Evolutionary conservation across 352 stramenopile genomes (phyloP), one percentile per base, ranked within the genome.

Genomic region (Phytopythium aichiense): DNA sequence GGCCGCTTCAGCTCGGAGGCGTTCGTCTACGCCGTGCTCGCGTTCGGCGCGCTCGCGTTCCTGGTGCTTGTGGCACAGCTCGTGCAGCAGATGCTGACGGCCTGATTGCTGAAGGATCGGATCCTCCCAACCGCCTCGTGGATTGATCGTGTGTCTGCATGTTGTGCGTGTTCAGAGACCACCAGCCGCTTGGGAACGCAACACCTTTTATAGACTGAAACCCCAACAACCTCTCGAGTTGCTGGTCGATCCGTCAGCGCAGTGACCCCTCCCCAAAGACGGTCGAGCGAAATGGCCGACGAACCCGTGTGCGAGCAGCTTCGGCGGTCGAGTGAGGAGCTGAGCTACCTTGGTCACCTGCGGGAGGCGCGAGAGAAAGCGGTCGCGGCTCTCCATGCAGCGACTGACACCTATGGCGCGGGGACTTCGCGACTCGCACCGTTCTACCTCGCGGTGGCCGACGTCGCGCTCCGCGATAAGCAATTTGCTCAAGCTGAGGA

Each of bases 401-500:
- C 81, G 0, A 82, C 71, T 0, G 73, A 79, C 12, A 12, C 68
- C 5, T 88, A 81, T 38, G 77, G 81, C 61, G 84, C 85, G 31
- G 79, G 64, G 45, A 76, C 78, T 42, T 58, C 88, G 30, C 67
- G 66, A 0, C 69, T 92, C 38, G 77, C 88, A 22, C 81, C 79
- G 3, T 89, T 84, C 67, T 90, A 88, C 58, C 64, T 92, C 31
- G 61, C 81, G 43, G 69, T 92, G n/a, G 73, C 82, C 9, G 75
- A 90, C 22, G 81, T 92, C 30, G 71, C 73, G 9, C 67, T 92
- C 42, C 67, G 79, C 57, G 72, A 89, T 52, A 71, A 73, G 7
- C 75, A 89, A 43, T 67, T 90, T 45, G 85, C 84, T 50, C 76
- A 80, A 60, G 77, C 79, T 2, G 81, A 92, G 52, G 77, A 90